Evolutionary conservation across 345 rosid genomes (phyloP), one percentile per base, ranked within the genome.

Genomic region (Pseudoturritis turrita): DNA sequence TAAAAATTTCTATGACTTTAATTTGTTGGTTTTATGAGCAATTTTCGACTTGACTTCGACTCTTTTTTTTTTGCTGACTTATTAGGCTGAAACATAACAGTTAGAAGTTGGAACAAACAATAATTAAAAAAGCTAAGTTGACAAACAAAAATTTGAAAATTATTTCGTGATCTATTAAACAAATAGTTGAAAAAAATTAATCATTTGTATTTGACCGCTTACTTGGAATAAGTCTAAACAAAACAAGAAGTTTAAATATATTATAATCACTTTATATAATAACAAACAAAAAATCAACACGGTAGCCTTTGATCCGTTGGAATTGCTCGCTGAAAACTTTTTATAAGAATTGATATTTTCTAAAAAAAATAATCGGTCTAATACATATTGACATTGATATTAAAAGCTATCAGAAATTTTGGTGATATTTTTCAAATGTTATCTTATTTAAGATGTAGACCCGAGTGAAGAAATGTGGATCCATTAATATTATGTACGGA

Each of bases 361-460:
- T 46, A 8, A 44, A 44, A 46, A 4, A 4, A 18, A 19, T 47
- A 35, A 62, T 29, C 55, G 22, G 15, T 47, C 26, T 13, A 15
- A 36, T 40, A 4, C 9, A 37, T 26, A 35, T 65, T 64, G 22
- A 64, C 33, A 64, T 49, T 6, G 35, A 49, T 10, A 47, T n/a
- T 29, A 72, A 55, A 31, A 33, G 39, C 70, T 62, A 53, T 22
- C 45, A 53, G 37, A 35, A 63, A 53, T 13, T 21, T 72, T 31
- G 40, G 36, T 26, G 52, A 65, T 65, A 6, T 12, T 44, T 63
- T 63, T 15, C 37, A 65, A n/a, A 13, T 49, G 33, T 44, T 35
- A 40, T 46, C 6, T 21, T 43, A 65, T 65, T 64, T 55, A 44
- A 64, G 33, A 57, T 22, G 70, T 74, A 74, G 77, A 74, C 72